phyloP scores from a whole-genome alignment of 2,329 filamentous ascomycete species.

The Arthrobotrys conoides region DNA sequence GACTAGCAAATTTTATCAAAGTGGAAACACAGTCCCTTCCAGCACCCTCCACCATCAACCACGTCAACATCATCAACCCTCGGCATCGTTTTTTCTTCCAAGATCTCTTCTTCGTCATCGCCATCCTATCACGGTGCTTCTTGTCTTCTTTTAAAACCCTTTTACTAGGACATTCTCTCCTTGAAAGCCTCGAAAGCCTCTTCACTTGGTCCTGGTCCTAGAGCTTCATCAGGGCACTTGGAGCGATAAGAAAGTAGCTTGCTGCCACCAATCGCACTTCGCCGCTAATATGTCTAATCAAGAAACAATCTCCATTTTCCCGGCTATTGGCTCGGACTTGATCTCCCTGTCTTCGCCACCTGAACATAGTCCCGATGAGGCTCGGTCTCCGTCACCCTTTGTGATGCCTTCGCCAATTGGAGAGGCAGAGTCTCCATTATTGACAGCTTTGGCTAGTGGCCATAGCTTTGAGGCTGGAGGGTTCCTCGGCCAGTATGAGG shows the following conservation, averaged over 20 bases:
- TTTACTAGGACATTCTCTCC: background rate
- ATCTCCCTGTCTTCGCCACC: slow-evolving; percentile 7
- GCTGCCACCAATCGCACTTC: background rate
- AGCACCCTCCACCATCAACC: slow-evolving; percentile 1
- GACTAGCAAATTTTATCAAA: background rate
- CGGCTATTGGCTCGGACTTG: background rate
- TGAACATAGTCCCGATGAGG: background rate
- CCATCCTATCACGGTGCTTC: background rate
- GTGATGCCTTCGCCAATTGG: slow-evolving; percentile 18
- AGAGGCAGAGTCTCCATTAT: background rate
- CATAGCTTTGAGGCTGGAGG: background rate
- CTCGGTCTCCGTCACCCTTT: slow-evolving; percentile 23
- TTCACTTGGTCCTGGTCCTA: background rate
- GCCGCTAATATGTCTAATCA: background rate
- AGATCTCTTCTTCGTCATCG: background rate
- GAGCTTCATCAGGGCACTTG: background rate
- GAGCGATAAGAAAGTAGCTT: background rate
- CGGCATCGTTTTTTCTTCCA: slow-evolving; percentile 1
- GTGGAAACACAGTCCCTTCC: slow-evolving; percentile 16
- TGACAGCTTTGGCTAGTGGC: background rate
- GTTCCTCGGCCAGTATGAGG: slow-evolving; percentile 13
- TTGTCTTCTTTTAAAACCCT: background rate
- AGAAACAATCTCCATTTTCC: background rate
- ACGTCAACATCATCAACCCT: slow-evolving; percentile 21
- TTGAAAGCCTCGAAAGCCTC: background rate